Base-by-base conservation (phyloP, 441 rosid species). In the Arabidopsis hybrid region DNA sequence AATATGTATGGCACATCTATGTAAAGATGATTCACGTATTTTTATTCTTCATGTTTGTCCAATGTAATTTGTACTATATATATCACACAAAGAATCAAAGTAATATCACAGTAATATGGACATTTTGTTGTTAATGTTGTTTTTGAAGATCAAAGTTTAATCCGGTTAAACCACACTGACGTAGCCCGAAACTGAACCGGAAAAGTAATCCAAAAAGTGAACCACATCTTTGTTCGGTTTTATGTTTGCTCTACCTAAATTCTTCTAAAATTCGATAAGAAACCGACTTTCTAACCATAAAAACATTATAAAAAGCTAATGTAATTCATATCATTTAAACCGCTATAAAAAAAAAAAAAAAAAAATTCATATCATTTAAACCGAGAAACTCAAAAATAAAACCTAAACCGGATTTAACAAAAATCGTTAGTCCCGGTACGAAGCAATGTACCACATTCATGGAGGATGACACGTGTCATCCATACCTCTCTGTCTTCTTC, bases 391-490 rank as follows among this genome's bases (percentile, higher is more conserved):
- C 47, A 72, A 72, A 50, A 42, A 5, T 55, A 1, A 72, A 72
- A 53, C 40, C 47, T 32, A 65, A 73, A 66, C 72, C 67, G 31
- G 52, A 35, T 12, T 14, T 31, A 31, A 26, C 11, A 47, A 1
- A n/a, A n/a, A n/a, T 36, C 1, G 1, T 0, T 36, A 14, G 35
- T 29, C 35, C 60, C 77, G 72, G 60, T 65, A 26, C 52, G 51
- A 64, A 56, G 7, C 63, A 72, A 42, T 3, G 3, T 43, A 8
- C 16, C 39, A 71, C 55, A 42, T 67, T 31, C 36, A 1, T 26
- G 34, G 34, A 40, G 7, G 47, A 34, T 42, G 43, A 72, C 70
- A 72, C 70, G 57, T 72, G 70, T 63, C 70, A 72, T 10, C 1
- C 45, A 6, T 17, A 53, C 52, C 42, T 56, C 65, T 32, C 71